A percentile compares a stretch with the other conserved stretches of the same genome.
phyloP scores from a whole-genome alignment of 495 filamentous ascomycete species.

The Evansstolkia leycettana region DNA sequence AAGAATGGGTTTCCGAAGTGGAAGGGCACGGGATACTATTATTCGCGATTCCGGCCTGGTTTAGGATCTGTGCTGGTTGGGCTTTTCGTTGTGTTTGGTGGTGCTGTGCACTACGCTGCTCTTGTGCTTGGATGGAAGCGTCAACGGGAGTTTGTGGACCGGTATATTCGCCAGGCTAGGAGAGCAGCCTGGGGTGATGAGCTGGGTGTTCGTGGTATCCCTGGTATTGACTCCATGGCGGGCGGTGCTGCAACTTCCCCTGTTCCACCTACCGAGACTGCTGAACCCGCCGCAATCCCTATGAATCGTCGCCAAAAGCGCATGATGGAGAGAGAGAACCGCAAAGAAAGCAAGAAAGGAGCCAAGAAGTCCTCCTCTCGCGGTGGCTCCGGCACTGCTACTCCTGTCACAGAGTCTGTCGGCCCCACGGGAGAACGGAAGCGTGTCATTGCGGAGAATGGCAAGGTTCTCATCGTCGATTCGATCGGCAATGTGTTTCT shows the following conservation, averaged over 20 bases:
- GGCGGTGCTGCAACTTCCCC: conserved; percentile 23
- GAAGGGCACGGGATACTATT: conserved; percentile 98
- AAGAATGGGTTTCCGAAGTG: conserved; percentile 88
- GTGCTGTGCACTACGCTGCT: conserved; percentile 72
- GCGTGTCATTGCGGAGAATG: conserved; percentile 82
- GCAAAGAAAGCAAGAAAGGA: conserved; percentile 47
- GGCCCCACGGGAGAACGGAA: conserved; percentile 60
- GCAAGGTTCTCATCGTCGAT: conserved; percentile 89
- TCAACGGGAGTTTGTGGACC: conserved; percentile 77
- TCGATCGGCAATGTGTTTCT: conserved; percentile 83
- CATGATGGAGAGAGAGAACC: conserved; percentile 69
- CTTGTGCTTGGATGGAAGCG: conserved; percentile 77
- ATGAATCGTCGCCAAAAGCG: conserved; percentile 84
- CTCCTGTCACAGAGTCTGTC: conserved; percentile 36
- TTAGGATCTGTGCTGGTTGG: conserved; percentile 72
- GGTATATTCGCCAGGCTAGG: conserved; percentile 83
- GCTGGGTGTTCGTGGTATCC: conserved; percentile 49
- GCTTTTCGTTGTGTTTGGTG: conserved; percentile 74
- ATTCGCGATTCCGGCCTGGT: conserved; percentile 81
- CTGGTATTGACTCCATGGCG: conserved; percentile 44
- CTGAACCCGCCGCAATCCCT: conserved; percentile 33
- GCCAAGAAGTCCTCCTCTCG: conserved; percentile 15
- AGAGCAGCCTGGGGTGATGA: conserved; percentile 83
- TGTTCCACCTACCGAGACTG: conserved; percentile 23
- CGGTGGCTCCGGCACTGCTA: conserved; percentile 34